Conservation (phyloP, 257 asterid genomes). For the Petunia secreta region DNA sequence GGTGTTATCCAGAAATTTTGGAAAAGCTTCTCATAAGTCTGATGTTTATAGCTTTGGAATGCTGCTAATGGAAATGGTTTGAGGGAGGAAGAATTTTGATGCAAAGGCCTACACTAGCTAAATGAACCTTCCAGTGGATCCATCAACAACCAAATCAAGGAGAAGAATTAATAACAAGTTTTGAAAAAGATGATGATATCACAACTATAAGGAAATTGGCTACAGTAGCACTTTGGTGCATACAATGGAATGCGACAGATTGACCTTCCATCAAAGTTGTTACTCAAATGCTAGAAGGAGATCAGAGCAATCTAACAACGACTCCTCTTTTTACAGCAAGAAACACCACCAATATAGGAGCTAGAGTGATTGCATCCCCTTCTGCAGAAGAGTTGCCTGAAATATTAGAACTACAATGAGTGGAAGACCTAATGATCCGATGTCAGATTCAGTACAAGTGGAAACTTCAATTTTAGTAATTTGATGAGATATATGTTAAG, state of each 20-base stretch:
- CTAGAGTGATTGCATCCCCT: not conserved
- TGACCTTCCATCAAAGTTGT: conserved; percentile 42
- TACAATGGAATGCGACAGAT: conserved; percentile 43
- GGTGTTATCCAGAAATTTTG: conserved; percentile 40
- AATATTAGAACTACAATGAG: not conserved
- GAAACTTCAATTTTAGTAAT: not conserved
- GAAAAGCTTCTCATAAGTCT: conserved; percentile 41
- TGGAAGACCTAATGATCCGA: not conserved
- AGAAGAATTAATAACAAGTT: conserved; percentile 13
- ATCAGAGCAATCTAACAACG: conserved; percentile 25
- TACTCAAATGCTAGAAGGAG: conserved; percentile 46
- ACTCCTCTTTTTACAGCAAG: conserved; percentile 41
- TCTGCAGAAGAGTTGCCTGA: not conserved
- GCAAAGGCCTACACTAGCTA: conserved; percentile 26
- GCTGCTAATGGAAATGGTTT: conserved; percentile 50
- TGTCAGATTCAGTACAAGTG: not conserved
- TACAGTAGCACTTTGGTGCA: conserved; percentile 38
- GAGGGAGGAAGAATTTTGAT: conserved; percentile 42
- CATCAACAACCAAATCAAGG: conserved; percentile 34
- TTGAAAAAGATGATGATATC: conserved; percentile 26
- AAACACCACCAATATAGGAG: not conserved
- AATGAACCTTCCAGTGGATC: conserved; percentile 42
- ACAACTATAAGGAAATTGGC: conserved; percentile 31
- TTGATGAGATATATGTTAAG: not conserved
- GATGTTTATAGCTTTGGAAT: conserved; percentile 44